A percentile compares a stretch with the other conserved stretches of the same genome.
Conservation (phyloP, 139 green algal genomes). For the Pleodorina starrii region DNA sequence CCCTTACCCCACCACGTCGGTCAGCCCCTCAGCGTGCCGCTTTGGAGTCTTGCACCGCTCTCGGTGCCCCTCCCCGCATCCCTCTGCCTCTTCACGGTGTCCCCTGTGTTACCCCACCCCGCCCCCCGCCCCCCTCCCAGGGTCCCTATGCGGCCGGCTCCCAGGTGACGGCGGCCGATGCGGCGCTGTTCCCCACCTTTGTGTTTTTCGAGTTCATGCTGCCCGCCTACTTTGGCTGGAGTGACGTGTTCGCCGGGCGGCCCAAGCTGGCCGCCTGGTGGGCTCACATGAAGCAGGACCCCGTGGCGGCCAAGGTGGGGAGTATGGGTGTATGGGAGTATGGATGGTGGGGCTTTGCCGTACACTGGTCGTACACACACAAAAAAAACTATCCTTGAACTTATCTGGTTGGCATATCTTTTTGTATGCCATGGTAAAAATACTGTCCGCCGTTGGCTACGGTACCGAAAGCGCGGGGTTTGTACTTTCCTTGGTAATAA, state of each 20-base stretch:
- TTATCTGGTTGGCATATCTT: too few species aligned
- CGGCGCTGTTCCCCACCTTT: constrained; percentile 80
- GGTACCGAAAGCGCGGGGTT: too few species aligned
- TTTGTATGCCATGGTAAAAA: too few species aligned
- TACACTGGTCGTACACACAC: too few species aligned
- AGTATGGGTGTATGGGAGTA: not conserved
- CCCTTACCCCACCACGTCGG: too few species aligned
- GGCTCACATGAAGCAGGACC: constrained; percentile 65
- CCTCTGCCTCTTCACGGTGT: not conserved
- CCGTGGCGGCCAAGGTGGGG: constrained; percentile 56
- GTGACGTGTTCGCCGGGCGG: constrained; percentile 70
- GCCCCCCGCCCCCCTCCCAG: not conserved
- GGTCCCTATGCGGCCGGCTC: constrained; percentile 70
- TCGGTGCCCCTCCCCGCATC: too few species aligned
- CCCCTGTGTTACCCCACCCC: not conserved
- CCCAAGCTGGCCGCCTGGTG: constrained; percentile 81
- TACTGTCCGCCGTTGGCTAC: too few species aligned
- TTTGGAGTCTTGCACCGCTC: too few species aligned
- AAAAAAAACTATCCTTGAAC: too few species aligned
- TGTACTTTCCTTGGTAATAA: too few species aligned
- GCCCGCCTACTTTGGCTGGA: constrained; percentile 83
- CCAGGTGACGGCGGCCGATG: constrained; percentile 68
- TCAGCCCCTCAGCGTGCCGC: too few species aligned
- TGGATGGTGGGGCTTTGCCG: not conserved
- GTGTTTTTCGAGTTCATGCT: constrained; percentile 84